A percentile compares a stretch with the other conserved stretches of the same genome.
Evolutionary conservation across 768 basidiomycete species (phyloP).

Genomic region (Ramaria rubella): DNA sequence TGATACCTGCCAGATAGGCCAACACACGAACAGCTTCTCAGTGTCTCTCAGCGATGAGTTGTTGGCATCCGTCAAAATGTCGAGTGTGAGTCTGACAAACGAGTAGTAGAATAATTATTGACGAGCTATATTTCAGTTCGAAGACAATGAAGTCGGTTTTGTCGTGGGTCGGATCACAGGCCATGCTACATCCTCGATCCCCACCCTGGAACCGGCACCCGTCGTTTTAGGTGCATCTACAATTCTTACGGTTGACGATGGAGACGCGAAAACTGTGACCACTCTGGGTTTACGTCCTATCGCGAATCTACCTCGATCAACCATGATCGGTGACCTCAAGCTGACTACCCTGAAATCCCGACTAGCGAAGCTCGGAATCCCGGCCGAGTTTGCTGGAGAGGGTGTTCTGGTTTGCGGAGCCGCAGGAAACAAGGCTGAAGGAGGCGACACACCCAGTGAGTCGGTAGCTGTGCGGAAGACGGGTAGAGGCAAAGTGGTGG

Average conservation of each 20-base stretch:
- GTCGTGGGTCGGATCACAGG: conserved; percentile 83
- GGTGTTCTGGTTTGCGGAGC: conserved; percentile 88
- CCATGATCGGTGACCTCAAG: conserved; percentile 97
- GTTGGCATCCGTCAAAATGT: conserved; percentile 73
- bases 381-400: conserved; percentile 94
- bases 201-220: conserved; percentile 67
- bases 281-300: conserved; percentile 52
- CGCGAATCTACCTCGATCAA: conserved; percentile 71
- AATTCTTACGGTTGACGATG: background rate
- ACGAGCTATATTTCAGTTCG: conserved; percentile 55
- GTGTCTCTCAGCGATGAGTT: conserved; percentile 90
- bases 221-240: conserved; percentile 9
- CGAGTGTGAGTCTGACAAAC: conserved; percentile 52
- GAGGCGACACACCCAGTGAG: conserved; percentile 38
- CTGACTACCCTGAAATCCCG: conserved; percentile 82
- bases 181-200: conserved; percentile 82
- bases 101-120: background rate
- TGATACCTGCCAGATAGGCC: conserved; percentile 87
- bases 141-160: conserved; percentile 95
- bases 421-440: conserved; percentile 41
- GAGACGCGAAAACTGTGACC: conserved; percentile 18
- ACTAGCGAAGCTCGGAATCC: conserved; percentile 66
- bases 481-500: conserved; percentile 74
- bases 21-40: conserved; percentile 92
- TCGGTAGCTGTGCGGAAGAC: conserved; percentile 83